Evolutionary conservation across 2,329 filamentous ascomycete species (phyloP), one percentile per base, ranked within the genome.

Genomic region (Monascus ruber): DNA sequence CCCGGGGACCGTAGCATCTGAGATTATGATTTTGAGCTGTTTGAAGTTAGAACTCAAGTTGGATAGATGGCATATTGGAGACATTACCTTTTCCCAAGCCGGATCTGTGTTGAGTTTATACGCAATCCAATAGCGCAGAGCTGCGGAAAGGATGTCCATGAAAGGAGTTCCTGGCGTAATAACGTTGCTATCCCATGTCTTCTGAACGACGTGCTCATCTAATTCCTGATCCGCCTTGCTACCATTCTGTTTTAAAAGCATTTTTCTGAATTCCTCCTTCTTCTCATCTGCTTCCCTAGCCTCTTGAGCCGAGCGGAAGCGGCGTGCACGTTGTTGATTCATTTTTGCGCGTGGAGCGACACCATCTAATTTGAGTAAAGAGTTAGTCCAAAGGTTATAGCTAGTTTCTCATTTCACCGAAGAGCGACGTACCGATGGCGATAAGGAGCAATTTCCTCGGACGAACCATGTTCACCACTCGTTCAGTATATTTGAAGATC

Each of bases 61-160:
- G 27, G 7, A 17, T 7, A 34, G 37, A n/a, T n/a, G 32, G 8
- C n/a, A 29, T 8, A 6, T 32, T 3, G 33, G n/a, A 8, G 36
- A 37, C 42, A 54, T 42, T 46, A 70, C 64, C 60, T 87, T 87
- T 46, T 84, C 85, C 93, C 93, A 98, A 36, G 82, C 85, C 27
- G 89, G 87, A 61, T 98, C 91, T 25, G 86, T 95, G 63, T 93
- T 96, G 49, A 96, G 76, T 67, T 98, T 98, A 69, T 95, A 96
- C 38, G 89, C 81, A 59, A 86, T 86, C 91, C 91, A 98, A 62
- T 95, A 98, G 53, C 89, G 81, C 53, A 98, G 69, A 60, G 87
- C 91, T 40, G 79, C 71, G 35, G 91, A 88, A 43, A 98, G 76
- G 44, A 94, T 86, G 58, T 94, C 85, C 93, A 98, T 98, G 66